Conservation (phyloP, 192 early-diverging fungal genomes). For the Coemansia sp. region DNA sequence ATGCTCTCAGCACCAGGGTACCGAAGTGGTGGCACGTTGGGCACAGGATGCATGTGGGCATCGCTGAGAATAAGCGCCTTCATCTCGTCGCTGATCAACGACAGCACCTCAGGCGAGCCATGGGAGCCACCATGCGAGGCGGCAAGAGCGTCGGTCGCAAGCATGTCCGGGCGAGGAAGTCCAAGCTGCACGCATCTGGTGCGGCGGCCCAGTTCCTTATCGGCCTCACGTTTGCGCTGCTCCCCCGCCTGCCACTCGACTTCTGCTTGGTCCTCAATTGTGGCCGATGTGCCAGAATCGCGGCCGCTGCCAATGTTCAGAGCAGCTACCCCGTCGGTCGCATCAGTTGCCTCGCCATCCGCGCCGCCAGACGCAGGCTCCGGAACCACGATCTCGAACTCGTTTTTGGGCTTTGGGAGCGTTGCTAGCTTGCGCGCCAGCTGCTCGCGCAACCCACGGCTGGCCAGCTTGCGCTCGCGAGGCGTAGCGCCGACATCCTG, state of each 20-base stretch:
- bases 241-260: constrained; percentile 64
- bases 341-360: constrained; percentile 14
- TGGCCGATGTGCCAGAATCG: constrained; percentile 15
- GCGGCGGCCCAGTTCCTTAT: constrained; percentile 57
- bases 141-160: constrained; percentile 16
- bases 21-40: constrained; percentile 58
- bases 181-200: constrained; percentile 73
- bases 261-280: constrained; percentile 69
- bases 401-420: constrained; percentile 88
- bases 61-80: constrained; percentile 70
- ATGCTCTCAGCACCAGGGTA: constrained; percentile 12
- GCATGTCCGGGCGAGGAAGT: constrained; percentile 69
- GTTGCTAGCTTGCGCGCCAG: constrained; percentile 66
- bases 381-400: constrained; percentile 89
- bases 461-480: constrained; percentile 58
- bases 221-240: constrained; percentile 55
- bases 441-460: constrained; percentile 61
- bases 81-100: constrained; percentile 73
- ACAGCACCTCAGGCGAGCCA: constrained; percentile 33
- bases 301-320: constrained; percentile 2
- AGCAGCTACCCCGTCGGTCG: constrained; percentile 17
- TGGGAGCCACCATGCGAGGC: constrained; percentile 1
- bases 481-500: constrained; percentile 63
- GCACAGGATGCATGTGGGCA: constrained; percentile 67
- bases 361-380: constrained; percentile 34